phyloP scores from a whole-genome alignment of 2,329 filamentous ascomycete genomes.

The Torrubiella hemipterigena region DNA sequence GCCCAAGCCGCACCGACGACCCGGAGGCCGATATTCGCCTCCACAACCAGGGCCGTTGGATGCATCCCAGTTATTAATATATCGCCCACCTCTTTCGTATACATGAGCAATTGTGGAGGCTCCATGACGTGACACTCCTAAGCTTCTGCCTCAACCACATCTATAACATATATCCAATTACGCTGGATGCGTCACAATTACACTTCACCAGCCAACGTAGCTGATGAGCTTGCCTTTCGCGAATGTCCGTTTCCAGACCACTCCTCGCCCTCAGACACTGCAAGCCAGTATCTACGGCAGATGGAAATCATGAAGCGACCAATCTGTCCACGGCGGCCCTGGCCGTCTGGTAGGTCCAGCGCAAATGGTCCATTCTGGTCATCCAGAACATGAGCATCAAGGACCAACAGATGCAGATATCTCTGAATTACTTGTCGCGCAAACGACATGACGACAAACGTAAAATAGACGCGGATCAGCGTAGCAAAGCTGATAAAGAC shows the following conservation, averaged over 20 bases:
- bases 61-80: too few species aligned
- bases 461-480: conserved; percentile 69
- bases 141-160: neutral
- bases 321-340: conserved; percentile 66
- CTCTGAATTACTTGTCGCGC: conserved; percentile 65
- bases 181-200: too few species aligned
- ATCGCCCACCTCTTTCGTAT: too few species aligned
- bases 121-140: neutral
- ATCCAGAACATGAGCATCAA: conserved; percentile 35
- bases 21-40: too few species aligned
- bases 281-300: conserved; percentile 72
- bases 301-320: conserved; percentile 69
- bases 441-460: conserved; percentile 72
- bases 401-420: conserved; percentile 35
- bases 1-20: too few species aligned
- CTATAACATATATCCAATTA: neutral
- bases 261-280: conserved; percentile 50
- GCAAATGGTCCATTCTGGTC: conserved; percentile 56
- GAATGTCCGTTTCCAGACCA: conserved; percentile 53
- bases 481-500: conserved; percentile 63
- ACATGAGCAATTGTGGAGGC: too few species aligned
- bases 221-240: conserved; percentile 38
- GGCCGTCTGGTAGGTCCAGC: conserved; percentile 55
- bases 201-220: conserved; percentile 21
- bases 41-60: too few species aligned